A percentile compares a stretch with the other conserved stretches of the same genome.
phyloP scores from a whole-genome alignment of 2,329 filamentous ascomycete genomes.

The Aureobasidium leucospermi region DNA sequence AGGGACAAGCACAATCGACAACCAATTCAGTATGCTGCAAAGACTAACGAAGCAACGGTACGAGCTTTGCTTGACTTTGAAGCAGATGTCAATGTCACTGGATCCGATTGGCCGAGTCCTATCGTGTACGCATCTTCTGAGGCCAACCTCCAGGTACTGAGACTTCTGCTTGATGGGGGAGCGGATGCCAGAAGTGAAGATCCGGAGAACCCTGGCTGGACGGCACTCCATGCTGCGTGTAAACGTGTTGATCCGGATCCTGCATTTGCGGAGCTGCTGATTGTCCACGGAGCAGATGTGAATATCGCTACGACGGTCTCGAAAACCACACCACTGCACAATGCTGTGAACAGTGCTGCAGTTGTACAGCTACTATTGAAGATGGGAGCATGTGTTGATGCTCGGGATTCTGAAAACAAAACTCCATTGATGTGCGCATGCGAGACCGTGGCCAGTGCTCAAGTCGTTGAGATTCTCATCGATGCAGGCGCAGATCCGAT shows the following conservation, averaged over 20 bases:
- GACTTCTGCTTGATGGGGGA: not conserved
- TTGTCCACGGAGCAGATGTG: not conserved
- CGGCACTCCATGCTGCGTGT: not conserved
- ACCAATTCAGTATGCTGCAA: not conserved
- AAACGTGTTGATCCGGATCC: not conserved
- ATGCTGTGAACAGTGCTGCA: not conserved
- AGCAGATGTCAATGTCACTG: not conserved
- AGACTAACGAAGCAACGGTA: not conserved
- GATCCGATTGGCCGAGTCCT: not conserved
- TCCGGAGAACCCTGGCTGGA: not conserved
- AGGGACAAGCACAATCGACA: not conserved
- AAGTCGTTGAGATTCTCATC: not conserved
- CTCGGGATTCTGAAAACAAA: not conserved
- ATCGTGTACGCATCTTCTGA: not conserved
- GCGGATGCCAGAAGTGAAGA: not conserved
- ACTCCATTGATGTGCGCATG: not conserved
- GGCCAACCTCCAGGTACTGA: not conserved
- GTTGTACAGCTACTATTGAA: not conserved
- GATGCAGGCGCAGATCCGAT: not conserved
- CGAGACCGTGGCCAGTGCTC: too few relatives aligned
- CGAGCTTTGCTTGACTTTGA: not conserved
- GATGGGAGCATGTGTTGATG: not conserved
- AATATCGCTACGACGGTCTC: not conserved
- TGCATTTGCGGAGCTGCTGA: not conserved
- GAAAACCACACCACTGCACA: not conserved